Evolutionary conservation across 106 monocot genomes (phyloP), one percentile per base, ranked within the genome.

Genomic region (Cymbidium sinense): DNA sequence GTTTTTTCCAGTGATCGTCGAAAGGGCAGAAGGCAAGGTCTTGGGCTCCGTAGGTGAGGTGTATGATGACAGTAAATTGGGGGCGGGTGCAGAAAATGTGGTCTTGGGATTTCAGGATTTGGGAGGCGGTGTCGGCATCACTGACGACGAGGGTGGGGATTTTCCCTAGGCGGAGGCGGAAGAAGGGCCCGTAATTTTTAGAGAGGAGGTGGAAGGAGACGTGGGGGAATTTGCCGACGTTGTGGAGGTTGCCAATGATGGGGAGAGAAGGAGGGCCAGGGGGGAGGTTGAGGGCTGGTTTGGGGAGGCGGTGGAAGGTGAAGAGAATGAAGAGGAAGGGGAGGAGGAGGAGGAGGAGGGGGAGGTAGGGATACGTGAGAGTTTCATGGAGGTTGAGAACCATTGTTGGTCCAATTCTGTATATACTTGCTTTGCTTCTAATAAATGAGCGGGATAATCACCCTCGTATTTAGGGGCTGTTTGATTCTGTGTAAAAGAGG

Each of bases 1-100:
- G 21, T n/a, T 80, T 80, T 30, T 86, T 34, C 90, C 90, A 90
- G 27, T 81, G 78, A 35, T 82, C 80, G 34, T 80, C 76, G 75
- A 87, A 90, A 10, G 84, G 84, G 3, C 80, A 36, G 77, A 82
- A 75, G 8, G 19, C 64, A 2, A 84, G 6, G 75, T 84, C 79
- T 0, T 7, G 17, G 58, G 18, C 28, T 25, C 37, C 67, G 70
- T 89, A 89, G 13, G 64, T 0, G 4, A 84, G 25, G 7, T 28
- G 18, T 19, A 23, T n/a, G 0, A 21, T 9, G 2, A 67, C 27
- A 36, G 6, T 23, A 1, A 51, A 33, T 10, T 11, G 2, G 0
- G 90, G 85, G 13, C 85, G 77, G 81, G 50, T 74, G 0, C 81
- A 72, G 72, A 90, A 90, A n/a, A 8, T 28, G 13, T 39, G 58